Percentiles rank a stretch among this genome's conserved stretches.
Conservation (phyloP, 2,329 filamentous ascomycete genomes). For the Apiospora koreana region DNA sequence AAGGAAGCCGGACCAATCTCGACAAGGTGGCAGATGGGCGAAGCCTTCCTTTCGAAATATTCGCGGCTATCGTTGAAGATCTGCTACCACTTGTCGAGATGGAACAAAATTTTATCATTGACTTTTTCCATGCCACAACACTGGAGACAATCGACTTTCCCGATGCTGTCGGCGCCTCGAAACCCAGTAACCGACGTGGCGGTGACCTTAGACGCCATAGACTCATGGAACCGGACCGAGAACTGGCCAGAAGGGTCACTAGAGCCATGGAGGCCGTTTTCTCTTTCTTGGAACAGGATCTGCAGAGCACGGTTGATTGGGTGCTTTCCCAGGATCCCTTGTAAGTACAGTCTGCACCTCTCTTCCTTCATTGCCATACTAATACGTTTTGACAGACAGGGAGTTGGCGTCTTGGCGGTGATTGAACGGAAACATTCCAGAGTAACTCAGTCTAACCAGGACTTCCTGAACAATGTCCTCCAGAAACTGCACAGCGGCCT, state of each 20-base stretch:
- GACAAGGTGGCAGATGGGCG: slow-evolving; percentile 66
- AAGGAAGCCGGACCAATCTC: slow-evolving; percentile 51
- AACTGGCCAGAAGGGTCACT: slow-evolving; percentile 81
- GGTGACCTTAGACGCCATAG: slow-evolving; percentile 74
- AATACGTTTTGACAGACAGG: slow-evolving; percentile 61
- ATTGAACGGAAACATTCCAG: slow-evolving; percentile 79
- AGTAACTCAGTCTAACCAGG: slow-evolving; percentile 88
- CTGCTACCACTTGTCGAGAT: slow-evolving; percentile 81
- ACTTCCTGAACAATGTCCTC: slow-evolving; percentile 79
- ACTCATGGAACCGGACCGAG: slow-evolving; percentile 85
- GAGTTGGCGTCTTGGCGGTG: slow-evolving; percentile 79
- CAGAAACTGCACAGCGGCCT: slow-evolving; percentile 78
- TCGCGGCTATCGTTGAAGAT: slow-evolving; percentile 78
- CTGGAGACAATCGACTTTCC: slow-evolving; percentile 80
- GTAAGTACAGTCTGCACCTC: slow-evolving; percentile 50
- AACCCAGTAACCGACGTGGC: slow-evolving; percentile 68
- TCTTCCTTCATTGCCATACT: slow-evolving; percentile 21
- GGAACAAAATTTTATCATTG: slow-evolving; percentile 96
- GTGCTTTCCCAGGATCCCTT: slow-evolving; percentile 77
- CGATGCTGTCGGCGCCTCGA: slow-evolving; percentile 68
- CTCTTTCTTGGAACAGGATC: slow-evolving; percentile 74
- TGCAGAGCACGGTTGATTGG: slow-evolving; percentile 83
- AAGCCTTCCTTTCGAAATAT: slow-evolving; percentile 77
- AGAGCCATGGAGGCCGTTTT: slow-evolving; percentile 89
- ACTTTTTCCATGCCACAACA: slow-evolving; percentile 94